A percentile compares a stretch with the other conserved stretches of the same genome.
phyloP scores from a whole-genome alignment of 106 monocot species.

The Phalaenopsis aphrodite region DNA sequence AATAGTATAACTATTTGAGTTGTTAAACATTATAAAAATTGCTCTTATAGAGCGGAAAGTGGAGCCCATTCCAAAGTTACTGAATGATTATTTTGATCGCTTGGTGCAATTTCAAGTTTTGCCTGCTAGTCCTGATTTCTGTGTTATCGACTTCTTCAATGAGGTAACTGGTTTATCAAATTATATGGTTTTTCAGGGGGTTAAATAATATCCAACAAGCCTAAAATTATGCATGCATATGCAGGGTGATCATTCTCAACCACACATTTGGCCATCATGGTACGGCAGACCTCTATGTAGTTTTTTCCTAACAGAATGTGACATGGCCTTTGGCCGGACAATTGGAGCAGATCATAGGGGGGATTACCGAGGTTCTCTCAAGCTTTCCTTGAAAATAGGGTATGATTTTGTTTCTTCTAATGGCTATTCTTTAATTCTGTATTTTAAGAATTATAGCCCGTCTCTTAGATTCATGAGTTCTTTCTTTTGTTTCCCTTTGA shows the following conservation, averaged over 20 bases:
- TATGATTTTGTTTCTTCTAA: conserved; percentile 14
- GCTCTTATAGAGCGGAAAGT: conserved; percentile 38
- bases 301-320: conserved; percentile 51
- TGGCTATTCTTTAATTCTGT: too few relatives aligned
- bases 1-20: not conserved
- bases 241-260: conserved; percentile 62
- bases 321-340: conserved; percentile 54
- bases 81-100: conserved; percentile 35
- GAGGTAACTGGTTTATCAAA: conserved; percentile 23
- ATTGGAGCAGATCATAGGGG: conserved; percentile 39
- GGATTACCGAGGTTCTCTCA: conserved; percentile 46
- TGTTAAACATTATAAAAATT: not conserved
- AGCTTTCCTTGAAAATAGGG: conserved; percentile 40
- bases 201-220: not conserved
- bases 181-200: not conserved
- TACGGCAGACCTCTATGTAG: conserved; percentile 60
- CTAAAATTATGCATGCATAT: not conserved
- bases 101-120: conserved; percentile 35
- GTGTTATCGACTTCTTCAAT: conserved; percentile 57
- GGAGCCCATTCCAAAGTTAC: conserved; percentile 38
- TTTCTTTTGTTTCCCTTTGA: too few relatives aligned
- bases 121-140: conserved; percentile 38
- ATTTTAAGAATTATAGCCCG: too few relatives aligned
- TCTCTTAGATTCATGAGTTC: too few relatives aligned
- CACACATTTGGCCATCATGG: conserved; percentile 39